Evolutionary conservation across 2,329 filamentous ascomycete species (phyloP).

Genomic region (Cordyceps tenuipes): DNA sequence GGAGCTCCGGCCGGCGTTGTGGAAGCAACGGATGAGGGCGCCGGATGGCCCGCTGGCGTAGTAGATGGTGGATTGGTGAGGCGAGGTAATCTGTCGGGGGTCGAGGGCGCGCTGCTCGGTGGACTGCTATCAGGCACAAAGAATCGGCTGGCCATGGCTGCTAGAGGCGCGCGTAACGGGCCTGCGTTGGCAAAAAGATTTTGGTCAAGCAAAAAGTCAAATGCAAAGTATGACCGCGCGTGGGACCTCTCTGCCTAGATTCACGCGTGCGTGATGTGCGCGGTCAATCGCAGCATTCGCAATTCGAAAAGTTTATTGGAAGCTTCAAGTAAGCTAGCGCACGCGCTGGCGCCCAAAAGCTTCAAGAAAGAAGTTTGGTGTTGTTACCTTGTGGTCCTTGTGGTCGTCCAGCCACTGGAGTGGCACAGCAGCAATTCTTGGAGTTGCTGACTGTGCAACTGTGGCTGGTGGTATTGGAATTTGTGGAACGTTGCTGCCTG

Average conservation of each 20-base stretch:
- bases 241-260: neutral
- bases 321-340: slow-evolving; percentile 1
- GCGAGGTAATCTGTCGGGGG: slow-evolving; percentile 35
- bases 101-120: slow-evolving; percentile 37
- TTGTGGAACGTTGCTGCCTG: neutral
- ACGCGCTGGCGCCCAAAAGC: slow-evolving; percentile 1
- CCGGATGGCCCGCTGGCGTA: slow-evolving; percentile 44
- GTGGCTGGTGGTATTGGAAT: neutral
- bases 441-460: slow-evolving; percentile 1
- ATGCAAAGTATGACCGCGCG: neutral
- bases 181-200: neutral
- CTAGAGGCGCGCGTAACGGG: neutral
- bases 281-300: neutral
- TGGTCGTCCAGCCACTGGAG: neutral
- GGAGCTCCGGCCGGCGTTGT: slow-evolving; percentile 51
- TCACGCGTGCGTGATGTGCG: slow-evolving; percentile 7
- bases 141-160: slow-evolving; percentile 34
- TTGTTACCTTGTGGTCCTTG: neutral
- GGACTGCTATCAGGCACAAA: slow-evolving; percentile 35
- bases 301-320: neutral
- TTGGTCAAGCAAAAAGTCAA: neutral
- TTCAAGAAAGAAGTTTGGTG: neutral
- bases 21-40: slow-evolving; percentile 43
- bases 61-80: slow-evolving; percentile 37
- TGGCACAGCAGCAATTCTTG: neutral